Percentiles rank a stretch among this genome's conserved stretches.
phyloP scores from a whole-genome alignment of 1,284 basidiomycete species.

The Sporisorium scitamineum region DNA sequence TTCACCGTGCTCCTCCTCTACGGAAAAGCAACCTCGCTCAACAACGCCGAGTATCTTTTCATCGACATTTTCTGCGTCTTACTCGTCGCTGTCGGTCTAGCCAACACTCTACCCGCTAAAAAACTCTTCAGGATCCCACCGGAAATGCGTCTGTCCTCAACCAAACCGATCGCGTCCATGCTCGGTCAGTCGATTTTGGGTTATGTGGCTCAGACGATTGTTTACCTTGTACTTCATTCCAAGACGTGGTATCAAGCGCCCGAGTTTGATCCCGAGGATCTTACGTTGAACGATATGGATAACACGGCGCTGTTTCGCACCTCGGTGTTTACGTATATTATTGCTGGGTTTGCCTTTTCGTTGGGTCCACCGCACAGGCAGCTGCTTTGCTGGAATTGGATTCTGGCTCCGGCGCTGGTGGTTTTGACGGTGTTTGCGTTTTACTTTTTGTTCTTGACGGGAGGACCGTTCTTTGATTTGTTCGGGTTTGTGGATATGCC shows the following conservation, averaged over 20 bases:
- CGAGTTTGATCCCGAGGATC: conserved; percentile 43
- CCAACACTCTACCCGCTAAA: conserved; percentile 34
- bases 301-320: conserved; percentile 46
- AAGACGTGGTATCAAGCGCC: conserved; percentile 39
- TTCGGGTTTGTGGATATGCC: conserved; percentile 49
- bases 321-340: conserved; percentile 55
- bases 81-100: conserved; percentile 48
- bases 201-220: conserved; percentile 44
- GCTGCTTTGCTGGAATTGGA: conserved; percentile 40
- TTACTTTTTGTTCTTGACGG: conserved; percentile 52
- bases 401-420: conserved; percentile 35
- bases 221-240: conserved; percentile 40
- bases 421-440: conserved; percentile 36
- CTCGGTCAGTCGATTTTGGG: conserved; percentile 47
- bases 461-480: conserved; percentile 47
- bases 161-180: conserved; percentile 40
- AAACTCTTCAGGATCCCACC: conserved; percentile 27
- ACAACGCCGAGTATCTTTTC: conserved; percentile 57
- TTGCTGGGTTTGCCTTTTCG: conserved; percentile 37
- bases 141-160: conserved; percentile 39
- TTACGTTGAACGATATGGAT: conserved; percentile 48
- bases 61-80: conserved; percentile 54
- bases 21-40: conserved; percentile 45
- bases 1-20: conserved; percentile 55
- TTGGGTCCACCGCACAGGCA: conserved; percentile 53